Percentiles rank a stretch among this genome's conserved stretches.
Conservation (phyloP, 1,284 basidiomycete species). For the Trichosporon coremiiforme region DNA sequence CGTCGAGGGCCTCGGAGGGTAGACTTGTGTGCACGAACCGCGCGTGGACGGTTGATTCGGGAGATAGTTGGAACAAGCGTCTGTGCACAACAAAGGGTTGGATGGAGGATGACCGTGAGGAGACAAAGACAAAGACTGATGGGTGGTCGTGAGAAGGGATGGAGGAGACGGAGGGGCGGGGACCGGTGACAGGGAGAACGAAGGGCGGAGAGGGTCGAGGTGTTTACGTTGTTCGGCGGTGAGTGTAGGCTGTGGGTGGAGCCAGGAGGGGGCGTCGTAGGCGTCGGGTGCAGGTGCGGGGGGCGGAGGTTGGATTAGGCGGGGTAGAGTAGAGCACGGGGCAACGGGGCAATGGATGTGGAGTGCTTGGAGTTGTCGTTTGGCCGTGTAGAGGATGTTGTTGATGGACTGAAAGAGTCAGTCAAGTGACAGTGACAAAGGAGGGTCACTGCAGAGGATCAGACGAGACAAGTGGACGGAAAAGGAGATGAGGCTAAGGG, state of each 20-base stretch:
- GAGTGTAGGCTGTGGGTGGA: background rate
- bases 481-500: slow-evolving; percentile 5
- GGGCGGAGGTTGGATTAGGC: background rate
- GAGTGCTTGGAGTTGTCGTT: too few relatives aligned
- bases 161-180: background rate
- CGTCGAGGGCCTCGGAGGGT: background rate
- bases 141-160: slow-evolving; percentile 15
- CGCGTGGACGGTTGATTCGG: background rate
- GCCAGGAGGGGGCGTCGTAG: background rate
- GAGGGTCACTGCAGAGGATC: background rate
- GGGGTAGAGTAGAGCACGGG: background rate
- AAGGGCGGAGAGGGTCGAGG: background rate
- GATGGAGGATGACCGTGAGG: background rate
- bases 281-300: background rate
- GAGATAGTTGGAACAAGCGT: slow-evolving; percentile 1
- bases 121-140: background rate
- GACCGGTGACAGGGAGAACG: background rate
- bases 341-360: too few relatives aligned
- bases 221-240: slow-evolving; percentile 5
- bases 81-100: slow-evolving; percentile 15
- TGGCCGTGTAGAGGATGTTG: background rate
- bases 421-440: slow-evolving; percentile 12
- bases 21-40: slow-evolving; percentile 1
- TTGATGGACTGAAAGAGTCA: slow-evolving; percentile 6
- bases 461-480: slow-evolving; percentile 2